A percentile compares a stretch with the other conserved stretches of the same genome.
These are phyloP conservation scores for Tuber brumale DNA, from an alignment of 495 filamentous ascomycete genomes.

Conservation along the genomic window DNA sequence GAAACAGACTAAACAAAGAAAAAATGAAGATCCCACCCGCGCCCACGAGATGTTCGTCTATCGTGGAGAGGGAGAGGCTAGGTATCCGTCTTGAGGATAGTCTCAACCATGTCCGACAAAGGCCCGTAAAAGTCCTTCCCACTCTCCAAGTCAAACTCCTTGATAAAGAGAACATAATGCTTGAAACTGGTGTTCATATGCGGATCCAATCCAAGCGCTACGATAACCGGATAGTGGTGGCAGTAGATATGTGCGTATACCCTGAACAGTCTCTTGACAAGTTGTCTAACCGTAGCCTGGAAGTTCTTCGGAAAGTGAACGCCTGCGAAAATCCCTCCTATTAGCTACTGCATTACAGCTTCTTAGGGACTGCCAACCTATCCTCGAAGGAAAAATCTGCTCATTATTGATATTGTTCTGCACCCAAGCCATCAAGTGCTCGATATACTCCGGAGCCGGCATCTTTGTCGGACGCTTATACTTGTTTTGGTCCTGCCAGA, in stretches of 20 bases:
- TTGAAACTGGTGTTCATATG: slow-evolving; percentile 99
- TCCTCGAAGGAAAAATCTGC: slow-evolving; percentile 82
- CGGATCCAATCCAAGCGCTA: slow-evolving; percentile 89
- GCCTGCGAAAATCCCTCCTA: slow-evolving; percentile 48
- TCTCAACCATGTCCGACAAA: slow-evolving; percentile 92
- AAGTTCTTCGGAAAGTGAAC: slow-evolving; percentile 95
- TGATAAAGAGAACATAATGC: slow-evolving; percentile 79
- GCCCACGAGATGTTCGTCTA: not conserved
- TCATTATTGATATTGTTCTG: slow-evolving; percentile 95
- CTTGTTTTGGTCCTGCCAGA: slow-evolving; percentile 80
- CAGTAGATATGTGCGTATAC: slow-evolving; percentile 99
- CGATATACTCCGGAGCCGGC: slow-evolving; percentile 93
- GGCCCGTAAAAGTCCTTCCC: slow-evolving; percentile 94
- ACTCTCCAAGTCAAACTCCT: slow-evolving; percentile 75
- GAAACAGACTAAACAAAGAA: not conserved
- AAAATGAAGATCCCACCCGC: slow-evolving; percentile 6
- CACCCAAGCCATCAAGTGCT: slow-evolving; percentile 95
- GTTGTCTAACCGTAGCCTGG: slow-evolving; percentile 73
- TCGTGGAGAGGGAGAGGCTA: not conserved
- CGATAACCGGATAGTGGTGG: slow-evolving; percentile 95
- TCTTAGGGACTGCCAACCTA: slow-evolving; percentile 52
- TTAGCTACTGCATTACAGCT: not conserved
- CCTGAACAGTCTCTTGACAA: slow-evolving; percentile 97
- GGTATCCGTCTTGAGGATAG: slow-evolving; percentile 85
- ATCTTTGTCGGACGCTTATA: slow-evolving; percentile 96